Evolutionary conservation across 2,329 filamentous ascomycete genomes (phyloP).

Genomic region (Curvularia hawaiiensis): DNA sequence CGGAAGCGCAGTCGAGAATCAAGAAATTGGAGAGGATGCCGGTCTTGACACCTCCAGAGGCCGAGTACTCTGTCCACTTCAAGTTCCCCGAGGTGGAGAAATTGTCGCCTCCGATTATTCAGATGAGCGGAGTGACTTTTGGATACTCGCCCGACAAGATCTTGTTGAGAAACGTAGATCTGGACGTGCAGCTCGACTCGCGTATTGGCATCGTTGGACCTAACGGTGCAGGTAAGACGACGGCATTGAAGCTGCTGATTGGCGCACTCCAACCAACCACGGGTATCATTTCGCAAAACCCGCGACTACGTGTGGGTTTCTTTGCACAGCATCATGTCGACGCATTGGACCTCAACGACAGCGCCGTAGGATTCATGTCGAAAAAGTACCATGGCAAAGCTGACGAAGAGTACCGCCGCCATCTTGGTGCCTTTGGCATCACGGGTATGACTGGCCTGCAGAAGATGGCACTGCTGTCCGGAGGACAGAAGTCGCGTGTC

Average conservation of each 20-base stretch:
- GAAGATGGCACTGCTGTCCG: constrained; percentile 91
- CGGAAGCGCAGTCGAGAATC: constrained; percentile 96
- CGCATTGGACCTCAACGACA: constrained; percentile 85
- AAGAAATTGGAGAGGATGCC: constrained; percentile 99
- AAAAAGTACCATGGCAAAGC: constrained; percentile 87
- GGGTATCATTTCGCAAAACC: constrained; percentile 86
- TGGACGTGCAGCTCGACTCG: constrained; percentile 97
- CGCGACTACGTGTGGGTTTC: constrained; percentile 89
- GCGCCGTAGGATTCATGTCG: constrained; percentile 95
- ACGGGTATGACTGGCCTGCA: constrained; percentile 96
- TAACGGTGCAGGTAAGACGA: constrained; percentile 98
- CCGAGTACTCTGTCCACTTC: constrained; percentile 95
- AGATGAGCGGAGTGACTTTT: constrained; percentile 92
- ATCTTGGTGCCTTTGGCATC: constrained; percentile 83
- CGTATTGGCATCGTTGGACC: constrained; percentile 99
- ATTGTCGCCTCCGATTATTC: constrained; percentile 94
- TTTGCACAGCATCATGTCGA: constrained; percentile 99
- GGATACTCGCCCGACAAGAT: constrained; percentile 82
- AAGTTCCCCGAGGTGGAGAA: constrained; percentile 98
- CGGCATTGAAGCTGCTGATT: constrained; percentile 95
- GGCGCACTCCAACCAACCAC: constrained; percentile 77
- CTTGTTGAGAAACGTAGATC: constrained; percentile 83
- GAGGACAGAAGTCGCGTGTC: constrained; percentile 97
- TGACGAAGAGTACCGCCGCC: constrained; percentile 95
- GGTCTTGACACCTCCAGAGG: constrained; percentile 84